Evolutionary conservation across 305 asterid genomes (phyloP).

Genomic region (Solanum hybrid): DNA sequence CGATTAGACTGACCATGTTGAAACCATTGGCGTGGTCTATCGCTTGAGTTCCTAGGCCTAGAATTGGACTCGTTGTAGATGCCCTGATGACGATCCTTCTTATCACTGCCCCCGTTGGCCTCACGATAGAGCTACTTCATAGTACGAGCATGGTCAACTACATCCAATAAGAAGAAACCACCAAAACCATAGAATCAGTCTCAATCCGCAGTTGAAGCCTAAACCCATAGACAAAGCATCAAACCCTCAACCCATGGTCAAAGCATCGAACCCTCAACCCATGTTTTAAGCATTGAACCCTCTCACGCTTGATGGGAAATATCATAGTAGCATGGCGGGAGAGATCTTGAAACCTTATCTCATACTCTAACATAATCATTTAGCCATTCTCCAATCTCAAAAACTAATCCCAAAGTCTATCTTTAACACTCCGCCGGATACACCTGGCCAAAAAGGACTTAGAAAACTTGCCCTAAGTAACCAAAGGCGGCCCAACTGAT

Average conservation of each 20-base stretch:
- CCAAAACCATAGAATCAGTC: background rate
- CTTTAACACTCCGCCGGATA: background rate
- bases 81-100: background rate
- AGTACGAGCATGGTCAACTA: background rate
- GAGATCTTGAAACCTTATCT: background rate
- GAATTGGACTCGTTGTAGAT: background rate
- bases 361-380: background rate
- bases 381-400: background rate
- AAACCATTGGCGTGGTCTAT: background rate
- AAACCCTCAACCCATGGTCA: background rate
- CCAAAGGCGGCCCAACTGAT: background rate
- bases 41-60: background rate
- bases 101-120: background rate
- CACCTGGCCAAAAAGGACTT: background rate
- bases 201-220: background rate
- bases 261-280: background rate
- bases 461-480: background rate
- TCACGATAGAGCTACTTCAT: background rate
- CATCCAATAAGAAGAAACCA: background rate
- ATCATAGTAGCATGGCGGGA: background rate
- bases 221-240: background rate
- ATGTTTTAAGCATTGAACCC: background rate
- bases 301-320: background rate
- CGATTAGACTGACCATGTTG: background rate
- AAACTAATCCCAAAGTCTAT: background rate